phyloP scores from a whole-genome alignment of 352 stramenopile species.

The Pythium coloratum region DNA sequence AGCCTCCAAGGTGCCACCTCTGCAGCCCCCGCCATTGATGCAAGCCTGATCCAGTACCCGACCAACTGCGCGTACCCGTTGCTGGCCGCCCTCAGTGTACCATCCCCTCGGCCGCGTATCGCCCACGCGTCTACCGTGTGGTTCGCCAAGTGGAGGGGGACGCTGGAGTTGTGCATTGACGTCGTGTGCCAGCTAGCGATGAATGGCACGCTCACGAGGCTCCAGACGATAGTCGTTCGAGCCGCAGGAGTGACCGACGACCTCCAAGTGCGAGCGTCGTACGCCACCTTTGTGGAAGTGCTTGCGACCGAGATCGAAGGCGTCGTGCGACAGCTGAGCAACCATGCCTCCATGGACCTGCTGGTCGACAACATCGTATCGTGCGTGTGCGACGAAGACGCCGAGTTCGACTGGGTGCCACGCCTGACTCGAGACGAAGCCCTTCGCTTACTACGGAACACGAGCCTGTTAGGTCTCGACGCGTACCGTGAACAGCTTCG shows the following conservation, averaged over 20 bases:
- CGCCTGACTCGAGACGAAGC: conserved; percentile 2
- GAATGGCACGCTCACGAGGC: conserved; percentile 5
- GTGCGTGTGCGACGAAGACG: conserved; percentile 26
- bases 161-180: conserved; percentile 25
- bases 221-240: conserved; percentile 16
- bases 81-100: conserved; percentile 7
- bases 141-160: conserved; percentile 20
- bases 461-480: conserved; percentile 23
- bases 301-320: conserved; percentile 15
- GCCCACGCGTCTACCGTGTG: conserved; percentile 10
- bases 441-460: conserved; percentile 27
- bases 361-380: conserved; percentile 32
- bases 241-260: conserved; percentile 11
- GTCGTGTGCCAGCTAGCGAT: conserved; percentile 23
- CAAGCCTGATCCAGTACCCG: conserved; percentile 8
- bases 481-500: conserved; percentile 24
- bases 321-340: conserved; percentile 17
- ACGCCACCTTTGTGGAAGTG: conserved; percentile 11
- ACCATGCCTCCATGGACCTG: conserved; percentile 23
- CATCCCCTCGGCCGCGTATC: conserved; percentile 8
- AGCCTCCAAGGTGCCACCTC: background rate
- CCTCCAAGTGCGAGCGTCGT: conserved; percentile 13
- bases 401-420: conserved; percentile 25
- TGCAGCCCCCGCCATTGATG: conserved; percentile 1
- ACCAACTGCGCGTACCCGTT: conserved; percentile 10